Conservation (phyloP, 352 stramenopile genomes). For the Globisporangium emineosum region DNA sequence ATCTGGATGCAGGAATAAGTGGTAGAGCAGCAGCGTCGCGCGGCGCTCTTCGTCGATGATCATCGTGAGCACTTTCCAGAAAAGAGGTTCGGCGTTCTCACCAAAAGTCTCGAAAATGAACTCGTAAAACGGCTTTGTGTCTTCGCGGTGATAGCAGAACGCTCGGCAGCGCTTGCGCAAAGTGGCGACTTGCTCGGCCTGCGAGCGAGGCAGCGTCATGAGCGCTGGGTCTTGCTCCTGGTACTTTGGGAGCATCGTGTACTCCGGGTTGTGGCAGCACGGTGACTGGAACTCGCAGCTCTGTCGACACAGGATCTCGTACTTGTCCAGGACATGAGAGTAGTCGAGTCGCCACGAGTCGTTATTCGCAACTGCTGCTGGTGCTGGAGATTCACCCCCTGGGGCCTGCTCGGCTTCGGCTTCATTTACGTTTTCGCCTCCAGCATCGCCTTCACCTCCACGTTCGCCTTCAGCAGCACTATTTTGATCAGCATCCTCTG, state of each 20-base stretch:
- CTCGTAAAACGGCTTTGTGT: constrained; percentile 30
- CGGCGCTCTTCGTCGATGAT: constrained; percentile 57
- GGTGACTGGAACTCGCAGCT: constrained; percentile 61
- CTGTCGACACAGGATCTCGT: constrained; percentile 49
- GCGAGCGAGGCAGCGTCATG: constrained; percentile 20
- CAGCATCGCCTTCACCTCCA: no score
- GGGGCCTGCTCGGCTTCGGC: no score
- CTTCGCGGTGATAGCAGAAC: constrained; percentile 40
- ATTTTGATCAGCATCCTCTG: no score
- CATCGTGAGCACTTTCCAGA: constrained; percentile 33
- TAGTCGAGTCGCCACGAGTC: constrained; percentile 27
- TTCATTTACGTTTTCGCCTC: no score
- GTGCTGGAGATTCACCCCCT: not conserved
- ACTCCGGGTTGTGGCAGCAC: constrained; percentile 55
- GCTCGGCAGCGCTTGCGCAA: constrained; percentile 23
- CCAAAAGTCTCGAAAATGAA: constrained; percentile 29
- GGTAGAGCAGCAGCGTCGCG: constrained; percentile 42
- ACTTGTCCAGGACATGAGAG: constrained; percentile 54
- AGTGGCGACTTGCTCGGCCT: constrained; percentile 19
- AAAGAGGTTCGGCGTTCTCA: constrained; percentile 17
- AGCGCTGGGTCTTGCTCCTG: constrained; percentile 1
- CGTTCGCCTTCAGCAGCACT: no score
- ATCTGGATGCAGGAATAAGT: constrained; percentile 43
- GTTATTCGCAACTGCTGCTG: constrained; percentile 5
- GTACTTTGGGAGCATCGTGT: constrained; percentile 43